Percentiles rank a stretch among this genome's conserved stretches.
phyloP scores from a whole-genome alignment of 2,329 filamentous ascomycete species.

The Fusarium oxysporum region DNA sequence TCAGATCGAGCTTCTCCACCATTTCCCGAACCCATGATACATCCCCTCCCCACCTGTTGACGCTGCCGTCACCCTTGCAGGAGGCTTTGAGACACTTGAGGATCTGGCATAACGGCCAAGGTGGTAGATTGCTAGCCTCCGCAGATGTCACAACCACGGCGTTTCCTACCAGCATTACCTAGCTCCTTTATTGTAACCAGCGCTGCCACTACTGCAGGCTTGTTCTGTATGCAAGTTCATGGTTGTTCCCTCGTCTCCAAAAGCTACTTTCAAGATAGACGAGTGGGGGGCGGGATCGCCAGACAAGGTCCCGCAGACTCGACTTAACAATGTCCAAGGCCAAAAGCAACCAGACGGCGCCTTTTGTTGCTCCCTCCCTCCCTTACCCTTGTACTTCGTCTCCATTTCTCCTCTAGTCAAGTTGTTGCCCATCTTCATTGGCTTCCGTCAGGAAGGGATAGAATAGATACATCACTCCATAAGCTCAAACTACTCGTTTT shows the following conservation, averaged over 20 bases:
- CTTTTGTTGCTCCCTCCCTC: slow-evolving; percentile 32
- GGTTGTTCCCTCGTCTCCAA: slow-evolving; percentile 30
- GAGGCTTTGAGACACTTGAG: slow-evolving; percentile 44
- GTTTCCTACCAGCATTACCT: slow-evolving; percentile 20
- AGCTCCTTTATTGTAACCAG: slow-evolving; percentile 22
- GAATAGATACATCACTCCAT: slow-evolving; percentile 40
- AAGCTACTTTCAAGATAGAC: slow-evolving; percentile 38
- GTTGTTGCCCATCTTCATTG: slow-evolving; percentile 18
- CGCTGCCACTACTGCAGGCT: slow-evolving; percentile 34
- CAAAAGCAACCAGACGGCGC: slow-evolving; percentile 44
- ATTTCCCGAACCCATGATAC: slow-evolving; percentile 42
- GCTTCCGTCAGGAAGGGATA: slow-evolving; percentile 40
- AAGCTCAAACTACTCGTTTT: slow-evolving; percentile 31
- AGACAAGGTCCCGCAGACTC: slow-evolving; percentile 42
- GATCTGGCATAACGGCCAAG: slow-evolving; percentile 48
- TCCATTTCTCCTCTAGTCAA: slow-evolving; percentile 29
- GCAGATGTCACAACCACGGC: slow-evolving; percentile 30
- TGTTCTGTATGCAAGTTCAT: slow-evolving; percentile 19
- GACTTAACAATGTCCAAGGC: slow-evolving; percentile 41
- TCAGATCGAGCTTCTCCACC: slow-evolving; percentile 43
- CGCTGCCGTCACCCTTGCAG: slow-evolving; percentile 46
- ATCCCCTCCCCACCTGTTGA: slow-evolving; percentile 37
- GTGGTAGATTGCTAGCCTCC: slow-evolving; percentile 35
- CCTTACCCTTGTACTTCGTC: slow-evolving; percentile 26
- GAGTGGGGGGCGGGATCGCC: slow-evolving; percentile 43